Conservation (phyloP, 2,329 filamentous ascomycete genomes). For the Botrytis galanthina region DNA sequence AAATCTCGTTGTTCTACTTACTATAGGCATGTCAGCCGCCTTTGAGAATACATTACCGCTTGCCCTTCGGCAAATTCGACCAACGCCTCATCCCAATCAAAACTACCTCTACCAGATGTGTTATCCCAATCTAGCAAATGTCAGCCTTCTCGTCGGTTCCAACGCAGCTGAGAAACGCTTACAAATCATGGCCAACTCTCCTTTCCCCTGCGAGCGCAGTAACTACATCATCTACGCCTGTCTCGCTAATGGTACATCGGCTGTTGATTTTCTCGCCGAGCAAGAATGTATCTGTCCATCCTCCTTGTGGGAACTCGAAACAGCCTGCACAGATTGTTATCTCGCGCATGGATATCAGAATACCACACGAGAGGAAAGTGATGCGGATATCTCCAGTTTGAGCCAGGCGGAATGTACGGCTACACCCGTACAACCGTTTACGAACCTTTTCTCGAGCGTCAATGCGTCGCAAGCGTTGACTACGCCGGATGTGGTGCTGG, state of each 20-base stretch:
- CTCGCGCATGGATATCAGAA: neutral
- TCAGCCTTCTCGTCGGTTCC: neutral
- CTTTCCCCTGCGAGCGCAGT: neutral
- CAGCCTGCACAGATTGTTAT: neutral
- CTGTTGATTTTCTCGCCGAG: neutral
- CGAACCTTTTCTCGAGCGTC: neutral
- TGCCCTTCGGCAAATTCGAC: neutral
- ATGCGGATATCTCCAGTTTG: neutral
- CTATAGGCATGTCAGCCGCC: neutral
- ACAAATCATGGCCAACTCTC: neutral
- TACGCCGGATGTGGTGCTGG: neutral
- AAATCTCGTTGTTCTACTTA: neutral
- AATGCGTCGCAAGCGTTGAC: neutral
- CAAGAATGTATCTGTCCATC: neutral
- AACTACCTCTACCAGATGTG: neutral
- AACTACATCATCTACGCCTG: neutral
- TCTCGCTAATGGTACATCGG: neutral
- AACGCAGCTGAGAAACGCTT: neutral
- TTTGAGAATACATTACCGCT: neutral
- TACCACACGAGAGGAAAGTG: neutral
- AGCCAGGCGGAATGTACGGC: neutral
- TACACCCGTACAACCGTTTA: neutral
- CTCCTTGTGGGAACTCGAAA: neutral
- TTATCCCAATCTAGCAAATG: neutral
- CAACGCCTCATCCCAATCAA: neutral